A percentile compares a stretch with the other conserved stretches of the same genome.
Evolutionary conservation across 306 rosid species (phyloP).

Genomic region (Quercus bicolor): DNA sequence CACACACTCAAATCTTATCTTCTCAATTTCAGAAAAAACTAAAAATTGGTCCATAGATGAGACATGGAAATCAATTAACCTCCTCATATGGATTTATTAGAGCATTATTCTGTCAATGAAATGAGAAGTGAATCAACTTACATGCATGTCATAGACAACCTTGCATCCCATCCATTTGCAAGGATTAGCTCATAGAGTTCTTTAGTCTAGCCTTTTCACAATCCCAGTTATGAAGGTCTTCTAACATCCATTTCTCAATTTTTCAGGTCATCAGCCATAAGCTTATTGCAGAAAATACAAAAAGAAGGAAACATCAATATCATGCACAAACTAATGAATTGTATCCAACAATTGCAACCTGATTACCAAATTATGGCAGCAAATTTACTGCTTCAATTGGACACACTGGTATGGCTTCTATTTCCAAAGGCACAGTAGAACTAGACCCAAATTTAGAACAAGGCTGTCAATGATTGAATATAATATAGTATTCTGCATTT

Average conservation of each 20-base stretch:
- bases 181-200: background rate
- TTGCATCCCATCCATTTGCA: background rate
- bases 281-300: constrained; percentile 52
- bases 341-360: constrained; percentile 52
- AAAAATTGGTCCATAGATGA: background rate
- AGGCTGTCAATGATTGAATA: background rate
- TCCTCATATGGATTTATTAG: background rate
- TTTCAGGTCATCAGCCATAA: constrained; percentile 60
- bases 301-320: constrained; percentile 50
- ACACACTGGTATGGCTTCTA: constrained; percentile 43
- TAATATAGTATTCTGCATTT: background rate
- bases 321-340: constrained; percentile 50
- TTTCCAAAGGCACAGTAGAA: background rate
- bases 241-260: background rate
- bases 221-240: constrained; percentile 24
- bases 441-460: background rate
- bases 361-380: constrained; percentile 71
- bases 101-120: background rate
- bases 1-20: background rate
- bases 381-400: constrained; percentile 61
- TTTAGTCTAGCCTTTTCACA: background rate
- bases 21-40: background rate
- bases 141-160: background rate
- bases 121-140: background rate
- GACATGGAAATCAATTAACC: background rate